These are phyloP conservation scores for Schizonepeta tenuifolia DNA, from an alignment of 257 asterid species.

Conservation along the genomic window DNA sequence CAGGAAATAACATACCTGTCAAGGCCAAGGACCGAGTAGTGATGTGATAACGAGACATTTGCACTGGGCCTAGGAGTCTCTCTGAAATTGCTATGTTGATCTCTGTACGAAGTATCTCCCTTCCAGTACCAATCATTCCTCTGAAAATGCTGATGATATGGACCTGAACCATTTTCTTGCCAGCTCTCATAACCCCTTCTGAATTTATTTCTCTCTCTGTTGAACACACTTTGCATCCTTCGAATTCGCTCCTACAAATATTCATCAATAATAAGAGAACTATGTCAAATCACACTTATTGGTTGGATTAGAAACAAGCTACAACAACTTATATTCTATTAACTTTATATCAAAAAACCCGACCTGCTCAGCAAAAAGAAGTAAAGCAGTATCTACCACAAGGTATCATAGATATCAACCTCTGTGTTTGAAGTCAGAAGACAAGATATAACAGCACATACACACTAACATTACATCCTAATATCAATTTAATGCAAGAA, in stretches of 20 bases:
- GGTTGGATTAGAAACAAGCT: constrained; percentile 12
- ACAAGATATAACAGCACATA: background rate
- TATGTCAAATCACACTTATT: constrained; percentile 1
- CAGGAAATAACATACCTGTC: constrained; percentile 65
- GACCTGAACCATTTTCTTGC: constrained; percentile 66
- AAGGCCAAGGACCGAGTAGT: constrained; percentile 91
- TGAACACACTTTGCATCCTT: constrained; percentile 91
- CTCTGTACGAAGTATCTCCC: constrained; percentile 63
- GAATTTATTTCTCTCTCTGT: constrained; percentile 78
- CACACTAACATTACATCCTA: constrained; percentile 18
- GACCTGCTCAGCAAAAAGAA: background rate
- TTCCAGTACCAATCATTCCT: constrained; percentile 98
- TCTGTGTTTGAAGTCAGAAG: background rate
- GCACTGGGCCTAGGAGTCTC: constrained; percentile 55
- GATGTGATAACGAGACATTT: constrained; percentile 65
- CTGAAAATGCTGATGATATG: constrained; percentile 83
- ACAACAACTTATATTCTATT: constrained; percentile 1
- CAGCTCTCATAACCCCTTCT: constrained; percentile 81
- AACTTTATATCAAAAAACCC: background rate
- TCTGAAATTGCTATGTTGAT: constrained; percentile 53
- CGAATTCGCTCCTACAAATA: constrained; percentile 82
- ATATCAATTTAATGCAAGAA: constrained; percentile 13
- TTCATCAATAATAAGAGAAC: constrained; percentile 20
- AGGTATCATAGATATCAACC: background rate
- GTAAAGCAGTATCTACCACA: background rate